Evolutionary conservation across 768 basidiomycete species (phyloP), one percentile per base, ranked within the genome.

Genomic region (Amanita rubescens): DNA sequence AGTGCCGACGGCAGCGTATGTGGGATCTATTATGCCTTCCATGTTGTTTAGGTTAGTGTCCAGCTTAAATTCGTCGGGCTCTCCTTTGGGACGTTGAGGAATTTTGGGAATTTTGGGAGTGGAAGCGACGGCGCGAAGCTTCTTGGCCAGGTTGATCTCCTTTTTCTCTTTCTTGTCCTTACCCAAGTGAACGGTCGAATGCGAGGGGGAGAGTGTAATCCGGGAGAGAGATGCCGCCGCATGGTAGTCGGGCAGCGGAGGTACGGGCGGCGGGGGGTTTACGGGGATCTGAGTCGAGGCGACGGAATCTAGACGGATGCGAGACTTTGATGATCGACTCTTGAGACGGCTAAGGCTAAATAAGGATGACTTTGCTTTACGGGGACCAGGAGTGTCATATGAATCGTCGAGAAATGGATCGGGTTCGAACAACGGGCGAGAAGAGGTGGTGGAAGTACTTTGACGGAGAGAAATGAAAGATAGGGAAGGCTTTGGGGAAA

Each of bases 1-100:
- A 44, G 59, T 54, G 55, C 34, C 63, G 48, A 51, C 52, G 47
- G 53, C 58, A 50, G 60, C 55, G 55, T 62, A 62, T 58, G 59
- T 53, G 35, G 61, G 67, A 65, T 92, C 75, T 57, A 95, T 71
- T 62, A 96, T 92, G 5, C 87, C 94, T 35, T 88, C 85, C 79
- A 96, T 92, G 48, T 79, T 69, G 9, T 85, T 78, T 41, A 90
- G 65, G 63, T 92, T 79, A 17, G 79, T 80, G 65, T 90, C 86
- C 39, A 88, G 76, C 20, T 66, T 69, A 54, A 80, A 69, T 20
- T 70, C 68, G 33, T 65, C 66, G 5, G 41, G 49, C 41, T 67
- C 64, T 39, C n/a, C n/a, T n/a, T n/a, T n/a, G n/a, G n/a, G n/a
- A n/a, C n/a, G n/a, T n/a, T n/a, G n/a, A n/a, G n/a, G n/a, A n/a